phyloP scores from a whole-genome alignment of 2,329 filamentous ascomycete genomes.

The Domatiomyces globalis region DNA sequence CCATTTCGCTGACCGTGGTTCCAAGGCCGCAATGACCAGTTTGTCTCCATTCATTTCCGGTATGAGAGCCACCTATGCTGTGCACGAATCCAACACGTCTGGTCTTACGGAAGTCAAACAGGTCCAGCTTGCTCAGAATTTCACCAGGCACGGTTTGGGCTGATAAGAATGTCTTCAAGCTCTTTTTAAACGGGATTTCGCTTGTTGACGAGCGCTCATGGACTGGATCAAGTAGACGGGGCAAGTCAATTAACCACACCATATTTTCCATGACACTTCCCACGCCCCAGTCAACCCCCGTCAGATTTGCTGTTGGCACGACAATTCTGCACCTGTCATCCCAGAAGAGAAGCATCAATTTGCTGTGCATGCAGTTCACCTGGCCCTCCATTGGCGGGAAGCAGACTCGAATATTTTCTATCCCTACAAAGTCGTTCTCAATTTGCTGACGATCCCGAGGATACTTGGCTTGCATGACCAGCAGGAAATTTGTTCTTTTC shows the following conservation, averaged over 20 bases:
- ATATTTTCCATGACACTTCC: constrained; percentile 73
- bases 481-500: constrained; percentile 45
- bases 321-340: constrained; percentile 45
- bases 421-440: constrained; percentile 26
- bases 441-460: constrained; percentile 29
- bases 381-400: constrained; percentile 68
- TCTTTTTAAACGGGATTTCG: constrained; percentile 48
- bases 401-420: constrained; percentile 48
- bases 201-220: constrained; percentile 2
- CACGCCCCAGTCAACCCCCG: constrained; percentile 81
- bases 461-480: constrained; percentile 48
- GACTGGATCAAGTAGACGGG: constrained; percentile 26
- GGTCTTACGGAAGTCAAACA: constrained; percentile 72
- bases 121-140: constrained; percentile 53
- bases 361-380: constrained; percentile 76
- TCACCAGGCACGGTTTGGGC: constrained; percentile 51
- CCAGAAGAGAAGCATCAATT: constrained; percentile 80
- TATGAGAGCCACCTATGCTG: constrained; percentile 52
- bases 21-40: constrained; percentile 66
- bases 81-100: constrained; percentile 65
- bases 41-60: constrained; percentile 28
- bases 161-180: constrained; percentile 56
- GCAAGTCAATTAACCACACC: constrained; percentile 85
- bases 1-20: constrained; percentile 48
- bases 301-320: constrained; percentile 75